A percentile compares a stretch with the other conserved stretches of the same genome.
These are phyloP conservation scores for Panicum hallii DNA, from an alignment of 202 grass and related monocot genomes.

Conservation along the genomic window DNA sequence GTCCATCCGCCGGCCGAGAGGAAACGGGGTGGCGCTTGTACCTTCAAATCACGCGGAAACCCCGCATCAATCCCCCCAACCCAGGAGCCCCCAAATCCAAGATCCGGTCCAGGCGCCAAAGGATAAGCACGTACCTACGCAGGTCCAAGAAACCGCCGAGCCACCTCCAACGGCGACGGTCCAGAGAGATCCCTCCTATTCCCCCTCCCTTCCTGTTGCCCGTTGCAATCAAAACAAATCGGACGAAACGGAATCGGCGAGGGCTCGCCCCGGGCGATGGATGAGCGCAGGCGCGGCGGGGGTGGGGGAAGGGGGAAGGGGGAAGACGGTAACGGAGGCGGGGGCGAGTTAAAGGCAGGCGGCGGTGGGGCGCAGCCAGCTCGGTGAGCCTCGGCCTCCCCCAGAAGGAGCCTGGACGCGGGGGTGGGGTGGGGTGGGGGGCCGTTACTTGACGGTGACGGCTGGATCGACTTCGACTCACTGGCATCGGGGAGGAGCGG, in stretches of 20 bases:
- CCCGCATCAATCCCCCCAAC: background rate
- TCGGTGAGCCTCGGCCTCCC: constrained; percentile 45
- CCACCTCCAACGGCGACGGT: background rate
- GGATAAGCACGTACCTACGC: constrained; percentile 36
- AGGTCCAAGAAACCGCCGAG: constrained; percentile 37
- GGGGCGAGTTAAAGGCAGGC: constrained; percentile 39
- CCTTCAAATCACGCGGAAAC: constrained; percentile 31
- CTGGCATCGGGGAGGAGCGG: background rate
- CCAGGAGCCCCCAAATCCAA: background rate
- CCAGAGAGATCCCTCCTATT: background rate
- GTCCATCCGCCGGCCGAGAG: constrained; percentile 53
- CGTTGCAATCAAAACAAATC: constrained; percentile 21
- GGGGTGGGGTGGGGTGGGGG: constrained; percentile 48
- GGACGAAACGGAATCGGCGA: constrained; percentile 15
- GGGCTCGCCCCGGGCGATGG: background rate
- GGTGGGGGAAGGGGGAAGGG: constrained; percentile 42
- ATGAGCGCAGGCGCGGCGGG: constrained; percentile 30
- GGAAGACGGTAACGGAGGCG: constrained; percentile 54
- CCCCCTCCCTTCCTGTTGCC: background rate
- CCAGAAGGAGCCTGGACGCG: constrained; percentile 56
- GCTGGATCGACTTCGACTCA: background rate
- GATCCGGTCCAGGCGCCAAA: constrained; percentile 35
- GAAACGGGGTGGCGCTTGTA: background rate
- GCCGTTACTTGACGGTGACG: constrained; percentile 74
- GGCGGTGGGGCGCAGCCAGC: constrained; percentile 37